Conservation (phyloP, 2,329 filamentous ascomycete species). For the Capronia epimyces region DNA sequence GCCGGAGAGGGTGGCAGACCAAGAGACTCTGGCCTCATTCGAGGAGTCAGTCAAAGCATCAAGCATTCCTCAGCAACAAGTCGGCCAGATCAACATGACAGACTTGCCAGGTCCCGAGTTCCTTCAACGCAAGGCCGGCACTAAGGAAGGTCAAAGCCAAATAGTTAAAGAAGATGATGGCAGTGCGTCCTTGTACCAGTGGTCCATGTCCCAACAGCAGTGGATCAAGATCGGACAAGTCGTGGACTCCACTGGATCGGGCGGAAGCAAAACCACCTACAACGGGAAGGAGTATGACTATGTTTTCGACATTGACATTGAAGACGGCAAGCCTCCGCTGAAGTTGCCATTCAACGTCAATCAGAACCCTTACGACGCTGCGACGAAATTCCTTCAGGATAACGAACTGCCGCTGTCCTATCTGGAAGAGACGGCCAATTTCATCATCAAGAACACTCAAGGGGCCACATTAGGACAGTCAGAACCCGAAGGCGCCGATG, state of each 20-base stretch:
- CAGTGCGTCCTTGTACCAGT: conserved; percentile 78
- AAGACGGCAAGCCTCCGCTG: conserved; percentile 84
- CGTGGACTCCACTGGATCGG: conserved; percentile 80
- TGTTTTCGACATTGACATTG: conserved; percentile 93
- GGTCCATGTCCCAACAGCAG: conserved; percentile 65
- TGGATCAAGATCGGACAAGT: conserved; percentile 93
- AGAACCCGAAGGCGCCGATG: conserved; percentile 55
- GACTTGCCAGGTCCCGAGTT: conserved; percentile 85
- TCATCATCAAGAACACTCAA: conserved; percentile 84
- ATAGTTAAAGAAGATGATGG: conserved; percentile 82
- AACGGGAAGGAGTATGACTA: conserved; percentile 88
- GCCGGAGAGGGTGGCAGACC: conserved; percentile 62
- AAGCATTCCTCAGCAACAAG: conserved; percentile 79
- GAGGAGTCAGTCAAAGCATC: conserved; percentile 76
- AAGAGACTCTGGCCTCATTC: conserved; percentile 65
- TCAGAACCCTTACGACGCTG: conserved; percentile 86
- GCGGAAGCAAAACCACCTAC: conserved; percentile 69
- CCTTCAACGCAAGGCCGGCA: conserved; percentile 71
- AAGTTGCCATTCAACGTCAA: conserved; percentile 93
- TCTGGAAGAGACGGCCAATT: conserved; percentile 85
- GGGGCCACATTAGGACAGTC: conserved; percentile 69
- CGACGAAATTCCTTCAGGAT: conserved; percentile 81
- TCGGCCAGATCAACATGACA: conserved; percentile 83
- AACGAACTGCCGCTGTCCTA: conserved; percentile 85
- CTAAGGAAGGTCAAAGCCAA: conserved; percentile 93